Conservation (phyloP, 768 basidiomycete genomes). For the Lentinula sp. region DNA sequence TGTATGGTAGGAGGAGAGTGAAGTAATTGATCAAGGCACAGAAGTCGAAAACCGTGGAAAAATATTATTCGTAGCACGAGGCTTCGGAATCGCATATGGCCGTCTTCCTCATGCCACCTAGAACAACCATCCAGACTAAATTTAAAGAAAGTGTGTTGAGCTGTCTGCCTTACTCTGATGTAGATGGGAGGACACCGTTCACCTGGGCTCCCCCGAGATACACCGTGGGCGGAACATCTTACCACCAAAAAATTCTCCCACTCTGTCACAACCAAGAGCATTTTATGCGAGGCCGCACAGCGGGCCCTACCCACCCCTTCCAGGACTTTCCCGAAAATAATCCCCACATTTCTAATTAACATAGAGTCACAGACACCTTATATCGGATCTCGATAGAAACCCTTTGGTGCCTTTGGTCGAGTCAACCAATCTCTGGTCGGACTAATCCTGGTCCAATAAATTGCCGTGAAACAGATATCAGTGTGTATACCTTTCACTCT, state of each 20-base stretch:
- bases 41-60: not conserved
- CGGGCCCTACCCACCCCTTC: not conserved
- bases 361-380: not conserved
- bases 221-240: not conserved
- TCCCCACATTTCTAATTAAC: not conserved
- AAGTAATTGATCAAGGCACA: not conserved
- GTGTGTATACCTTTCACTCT: not conserved
- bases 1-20: conserved; percentile 1
- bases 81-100: not conserved
- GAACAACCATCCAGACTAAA: not conserved
- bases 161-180: not conserved
- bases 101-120: not conserved
- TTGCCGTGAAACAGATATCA: conserved; percentile 1
- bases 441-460: conserved; percentile 1
- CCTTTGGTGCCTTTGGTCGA: not conserved
- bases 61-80: conserved; percentile 1
- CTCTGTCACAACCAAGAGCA: not conserved
- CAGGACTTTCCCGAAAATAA: conserved; percentile 2
- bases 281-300: not conserved
- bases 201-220: not conserved
- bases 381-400: not conserved
- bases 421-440: not conserved
- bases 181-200: not conserved
- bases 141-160: not conserved
- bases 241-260: not conserved